Conservation (phyloP, 2,329 filamentous ascomycete species). For the Pyrenophora tritici-repentis region DNA sequence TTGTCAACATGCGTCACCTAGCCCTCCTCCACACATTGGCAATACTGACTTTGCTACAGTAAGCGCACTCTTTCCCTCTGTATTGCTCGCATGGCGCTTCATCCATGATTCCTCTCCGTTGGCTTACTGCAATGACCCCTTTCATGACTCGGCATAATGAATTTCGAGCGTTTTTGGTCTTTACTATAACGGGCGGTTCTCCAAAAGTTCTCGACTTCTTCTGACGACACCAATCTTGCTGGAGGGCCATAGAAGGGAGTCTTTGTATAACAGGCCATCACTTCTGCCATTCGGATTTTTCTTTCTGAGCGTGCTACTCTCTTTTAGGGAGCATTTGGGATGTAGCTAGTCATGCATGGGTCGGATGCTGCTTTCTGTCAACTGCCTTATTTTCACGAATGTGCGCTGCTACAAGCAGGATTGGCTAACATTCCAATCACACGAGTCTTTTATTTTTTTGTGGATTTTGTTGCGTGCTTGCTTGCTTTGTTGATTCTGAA, state of each 20-base stretch:
- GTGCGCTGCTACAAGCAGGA: constrained; percentile 36
- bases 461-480: constrained; percentile 33
- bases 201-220: constrained; percentile 48
- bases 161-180: constrained; percentile 46
- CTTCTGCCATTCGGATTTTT: constrained; percentile 38
- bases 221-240: constrained; percentile 44
- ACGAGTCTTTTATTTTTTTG: constrained; percentile 36
- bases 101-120: constrained; percentile 43
- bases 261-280: constrained; percentile 47
- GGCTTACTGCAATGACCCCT: constrained; percentile 43
- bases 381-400: constrained; percentile 35
- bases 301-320: constrained; percentile 37
- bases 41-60: constrained; percentile 32
- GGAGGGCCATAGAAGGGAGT: constrained; percentile 41
- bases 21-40: not conserved
- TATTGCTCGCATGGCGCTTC: constrained; percentile 43
- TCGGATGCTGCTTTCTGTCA: constrained; percentile 40
- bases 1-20: not conserved
- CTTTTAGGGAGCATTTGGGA: constrained; percentile 37
- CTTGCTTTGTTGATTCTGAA: constrained; percentile 23
- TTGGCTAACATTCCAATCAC: constrained; percentile 47
- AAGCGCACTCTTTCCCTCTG: constrained; percentile 46
- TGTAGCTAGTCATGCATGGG: constrained; percentile 46
- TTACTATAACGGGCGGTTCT: constrained; percentile 43
- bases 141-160: constrained; percentile 47